Percentiles rank a stretch among this genome's conserved stretches.
Conservation (phyloP, 495 filamentous ascomycete genomes). For the Aspergillus funiculosus region DNA sequence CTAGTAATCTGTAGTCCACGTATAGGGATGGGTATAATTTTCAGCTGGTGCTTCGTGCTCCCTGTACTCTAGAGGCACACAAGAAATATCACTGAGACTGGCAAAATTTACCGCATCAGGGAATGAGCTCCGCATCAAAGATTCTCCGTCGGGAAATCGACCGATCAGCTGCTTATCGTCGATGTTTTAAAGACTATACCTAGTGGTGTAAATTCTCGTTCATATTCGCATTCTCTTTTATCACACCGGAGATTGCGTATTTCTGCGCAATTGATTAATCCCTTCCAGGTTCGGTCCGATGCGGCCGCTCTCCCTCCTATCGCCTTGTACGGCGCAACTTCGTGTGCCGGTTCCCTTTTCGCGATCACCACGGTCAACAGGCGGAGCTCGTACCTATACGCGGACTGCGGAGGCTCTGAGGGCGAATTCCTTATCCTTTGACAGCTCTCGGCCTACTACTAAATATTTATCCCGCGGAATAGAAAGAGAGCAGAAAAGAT, state of each 20-base stretch:
- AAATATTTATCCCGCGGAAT: not conserved
- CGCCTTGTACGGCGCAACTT: conserved; percentile 26
- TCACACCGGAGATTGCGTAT: not conserved
- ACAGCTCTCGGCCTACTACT: conserved; percentile 17
- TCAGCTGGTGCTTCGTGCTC: no score
- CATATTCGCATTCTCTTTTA: not conserved
- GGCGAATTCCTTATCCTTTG: conserved; percentile 14
- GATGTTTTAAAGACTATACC: not conserved
- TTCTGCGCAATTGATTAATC: conserved; percentile 8
- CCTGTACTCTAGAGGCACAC: no score
- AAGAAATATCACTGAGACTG: not conserved
- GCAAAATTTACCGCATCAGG: conserved; percentile 1
- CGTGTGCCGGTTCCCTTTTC: conserved; percentile 9
- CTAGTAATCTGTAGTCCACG: no score
- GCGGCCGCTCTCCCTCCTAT: conserved; percentile 23
- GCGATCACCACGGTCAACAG: conserved; percentile 14
- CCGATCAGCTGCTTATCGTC: conserved; percentile 19
- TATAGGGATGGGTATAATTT: no score
- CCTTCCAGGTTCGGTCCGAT: conserved; percentile 20
- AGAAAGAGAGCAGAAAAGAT: conserved; percentile 33
- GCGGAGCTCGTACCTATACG: conserved; percentile 26
- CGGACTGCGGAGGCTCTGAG: conserved; percentile 19
- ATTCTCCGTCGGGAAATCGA: conserved; percentile 19
- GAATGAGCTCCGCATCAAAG: conserved; percentile 23
- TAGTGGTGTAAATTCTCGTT: not conserved